phyloP scores from a whole-genome alignment of 192 early-diverging fungal genomes.

The Piromyces sp. region DNA sequence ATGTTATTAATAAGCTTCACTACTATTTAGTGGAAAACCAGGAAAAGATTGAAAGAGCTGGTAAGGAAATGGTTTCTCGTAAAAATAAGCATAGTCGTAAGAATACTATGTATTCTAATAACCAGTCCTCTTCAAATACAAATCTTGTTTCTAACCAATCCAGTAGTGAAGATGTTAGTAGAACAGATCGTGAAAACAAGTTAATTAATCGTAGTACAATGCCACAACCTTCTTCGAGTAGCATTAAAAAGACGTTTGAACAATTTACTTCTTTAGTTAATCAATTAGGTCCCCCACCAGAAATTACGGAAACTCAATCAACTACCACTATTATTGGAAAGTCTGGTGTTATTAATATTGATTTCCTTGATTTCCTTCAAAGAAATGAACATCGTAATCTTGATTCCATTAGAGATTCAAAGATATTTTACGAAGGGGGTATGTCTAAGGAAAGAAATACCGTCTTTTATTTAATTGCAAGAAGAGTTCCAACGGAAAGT shows the following conservation, averaged over 20 bases:
- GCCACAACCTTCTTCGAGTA: neutral
- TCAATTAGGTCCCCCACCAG: constrained; percentile 72
- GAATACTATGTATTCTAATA: neutral
- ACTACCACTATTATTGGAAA: constrained; percentile 12
- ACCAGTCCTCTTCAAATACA: neutral
- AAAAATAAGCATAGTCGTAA: neutral
- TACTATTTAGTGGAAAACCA: neutral
- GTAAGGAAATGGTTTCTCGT: neutral
- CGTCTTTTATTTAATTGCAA: constrained; percentile 70
- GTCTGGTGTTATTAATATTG: constrained; percentile 20
- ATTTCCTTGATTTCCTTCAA: constrained; percentile 50
- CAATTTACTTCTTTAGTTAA: constrained; percentile 68
- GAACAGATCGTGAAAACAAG: neutral
- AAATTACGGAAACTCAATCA: constrained; percentile 15
- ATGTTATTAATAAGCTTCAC: neutral
- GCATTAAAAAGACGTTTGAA: constrained; percentile 43
- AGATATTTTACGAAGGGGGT: constrained; percentile 68
- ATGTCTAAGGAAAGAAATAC: constrained; percentile 56
- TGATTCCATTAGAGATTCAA: constrained; percentile 48
- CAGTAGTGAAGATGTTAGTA: neutral
- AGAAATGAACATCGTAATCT: constrained; percentile 45
- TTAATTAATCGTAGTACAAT: no score
- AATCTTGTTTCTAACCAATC: neutral
- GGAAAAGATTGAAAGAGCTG: neutral
- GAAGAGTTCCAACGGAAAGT: constrained; percentile 51